Percentiles rank a stretch among this genome's conserved stretches.
Evolutionary conservation across 495 filamentous ascomycete species (phyloP).

Genomic region (Penicillium goetzii): DNA sequence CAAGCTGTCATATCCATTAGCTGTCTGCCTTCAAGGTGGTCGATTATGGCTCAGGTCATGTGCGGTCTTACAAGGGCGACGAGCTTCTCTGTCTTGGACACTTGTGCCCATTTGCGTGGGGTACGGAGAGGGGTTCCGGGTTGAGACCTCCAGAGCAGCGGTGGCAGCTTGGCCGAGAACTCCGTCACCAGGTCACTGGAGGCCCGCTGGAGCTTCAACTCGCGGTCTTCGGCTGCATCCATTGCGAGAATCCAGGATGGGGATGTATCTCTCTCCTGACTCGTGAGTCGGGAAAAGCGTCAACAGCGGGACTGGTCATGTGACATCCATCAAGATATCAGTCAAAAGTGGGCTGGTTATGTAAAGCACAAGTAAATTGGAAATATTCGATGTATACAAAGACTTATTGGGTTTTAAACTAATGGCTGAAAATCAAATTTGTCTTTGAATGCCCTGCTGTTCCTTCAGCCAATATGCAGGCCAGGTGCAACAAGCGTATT

Average conservation of each 20-base stretch:
- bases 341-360: background rate
- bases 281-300: slow-evolving; percentile 30
- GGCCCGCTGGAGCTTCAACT: slow-evolving; percentile 72
- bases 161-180: slow-evolving; percentile 59
- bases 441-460: too few species aligned
- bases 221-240: slow-evolving; percentile 62
- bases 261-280: slow-evolving; percentile 12
- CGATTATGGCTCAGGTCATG: background rate
- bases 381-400: background rate
- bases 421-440: too few species aligned
- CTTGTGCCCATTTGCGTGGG: slow-evolving; percentile 47
- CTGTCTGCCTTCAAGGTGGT: background rate
- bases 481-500: too few species aligned
- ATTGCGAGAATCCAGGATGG: slow-evolving; percentile 30
- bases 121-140: slow-evolving; percentile 32
- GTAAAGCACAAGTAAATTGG: background rate
- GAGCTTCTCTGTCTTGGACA: slow-evolving; percentile 47
- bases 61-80: slow-evolving; percentile 44
- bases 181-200: slow-evolving; percentile 70
- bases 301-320: slow-evolving; percentile 33
- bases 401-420: background rate
- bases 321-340: slow-evolving; percentile 22
- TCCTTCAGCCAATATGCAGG: too few species aligned
- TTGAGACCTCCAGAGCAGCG: slow-evolving; percentile 49
- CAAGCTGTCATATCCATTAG: slow-evolving; percentile 57